phyloP scores from a whole-genome alignment of 768 basidiomycete genomes.

The Tricholoma furcatifolium region DNA sequence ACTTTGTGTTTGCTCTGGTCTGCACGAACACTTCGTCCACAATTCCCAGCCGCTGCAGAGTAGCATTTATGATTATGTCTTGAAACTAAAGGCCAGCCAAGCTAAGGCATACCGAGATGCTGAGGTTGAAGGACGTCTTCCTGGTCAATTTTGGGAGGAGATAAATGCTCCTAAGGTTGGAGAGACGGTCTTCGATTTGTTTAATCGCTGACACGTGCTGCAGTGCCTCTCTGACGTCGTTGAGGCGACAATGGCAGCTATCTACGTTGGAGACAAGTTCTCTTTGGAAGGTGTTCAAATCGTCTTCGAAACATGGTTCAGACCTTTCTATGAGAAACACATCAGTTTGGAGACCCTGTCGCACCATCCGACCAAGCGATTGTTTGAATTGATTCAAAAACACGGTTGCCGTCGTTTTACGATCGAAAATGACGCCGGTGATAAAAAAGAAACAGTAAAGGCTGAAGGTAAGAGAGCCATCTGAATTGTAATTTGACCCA shows the following conservation, averaged over 20 bases:
- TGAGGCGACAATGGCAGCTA: constrained; percentile 76
- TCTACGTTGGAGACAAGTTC: constrained; percentile 77
- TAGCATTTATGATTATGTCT: constrained; percentile 53
- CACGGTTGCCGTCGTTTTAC: constrained; percentile 69
- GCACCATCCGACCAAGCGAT: constrained; percentile 73
- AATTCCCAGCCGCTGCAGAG: constrained; percentile 51
- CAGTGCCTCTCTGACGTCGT: constrained; percentile 79
- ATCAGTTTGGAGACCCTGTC: constrained; percentile 71
- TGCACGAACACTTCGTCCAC: constrained; percentile 60
- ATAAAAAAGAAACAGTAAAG: background rate
- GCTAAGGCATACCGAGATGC: constrained; percentile 47
- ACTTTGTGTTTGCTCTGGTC: constrained; percentile 66
- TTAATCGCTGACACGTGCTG: constrained; percentile 1
- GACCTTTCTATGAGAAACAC: constrained; percentile 78
- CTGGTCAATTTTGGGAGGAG: constrained; percentile 78
- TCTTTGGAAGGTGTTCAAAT: constrained; percentile 56
- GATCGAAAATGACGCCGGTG: constrained; percentile 47
- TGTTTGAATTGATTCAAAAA: constrained; percentile 72
- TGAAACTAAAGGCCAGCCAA: constrained; percentile 44
- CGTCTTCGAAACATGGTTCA: constrained; percentile 65
- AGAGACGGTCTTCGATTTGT: background rate
- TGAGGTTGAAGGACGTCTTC: constrained; percentile 44
- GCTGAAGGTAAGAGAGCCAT: constrained; percentile 8
- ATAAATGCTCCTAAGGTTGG: constrained; percentile 75
- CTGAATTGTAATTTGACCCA: constrained; percentile 1